Percentiles rank a stretch among this genome's conserved stretches.
Evolutionary conservation across 2,329 filamentous ascomycete species (phyloP).

Genomic region (Fusarium albosuccineum): DNA sequence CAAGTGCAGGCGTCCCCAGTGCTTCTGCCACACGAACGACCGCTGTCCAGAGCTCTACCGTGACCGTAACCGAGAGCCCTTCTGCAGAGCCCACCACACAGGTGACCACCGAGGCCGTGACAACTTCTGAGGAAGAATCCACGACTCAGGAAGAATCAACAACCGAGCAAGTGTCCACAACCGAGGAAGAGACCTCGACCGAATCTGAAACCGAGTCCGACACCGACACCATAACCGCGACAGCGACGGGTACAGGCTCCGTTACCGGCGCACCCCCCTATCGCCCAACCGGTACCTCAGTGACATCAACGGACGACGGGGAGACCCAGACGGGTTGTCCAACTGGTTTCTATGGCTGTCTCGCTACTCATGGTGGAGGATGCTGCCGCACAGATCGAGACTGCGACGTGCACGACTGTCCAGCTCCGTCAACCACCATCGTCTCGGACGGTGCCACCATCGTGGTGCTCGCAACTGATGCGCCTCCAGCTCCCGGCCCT

Average conservation of each 20-base stretch:
- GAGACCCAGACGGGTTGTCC: constrained; percentile 72
- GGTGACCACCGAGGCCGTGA: constrained; percentile 52
- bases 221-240: constrained; percentile 11
- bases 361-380: constrained; percentile 82
- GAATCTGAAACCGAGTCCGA: constrained; percentile 36
- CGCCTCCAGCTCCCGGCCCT: constrained; percentile 57
- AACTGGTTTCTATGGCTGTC: constrained; percentile 91
- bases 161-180: not conserved
- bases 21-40: constrained; percentile 46
- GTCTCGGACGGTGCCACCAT: constrained; percentile 78
- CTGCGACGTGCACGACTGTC: constrained; percentile 85
- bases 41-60: constrained; percentile 39
- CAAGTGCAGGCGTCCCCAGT: constrained; percentile 49
- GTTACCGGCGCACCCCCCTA: constrained; percentile 60
- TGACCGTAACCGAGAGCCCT: constrained; percentile 55
- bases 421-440: constrained; percentile 72
- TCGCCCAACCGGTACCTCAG: constrained; percentile 58
- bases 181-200: constrained; percentile 5
- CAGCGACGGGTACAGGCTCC: constrained; percentile 53
- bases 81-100: constrained; percentile 54
- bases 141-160: constrained; percentile 17
- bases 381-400: constrained; percentile 91
- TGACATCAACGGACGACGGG: constrained; percentile 46
- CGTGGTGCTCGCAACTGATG: constrained; percentile 69
- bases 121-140: constrained; percentile 39